Base-by-base conservation (phyloP, 179 eudicot genomes). In the Corrigiola litoralis region DNA sequence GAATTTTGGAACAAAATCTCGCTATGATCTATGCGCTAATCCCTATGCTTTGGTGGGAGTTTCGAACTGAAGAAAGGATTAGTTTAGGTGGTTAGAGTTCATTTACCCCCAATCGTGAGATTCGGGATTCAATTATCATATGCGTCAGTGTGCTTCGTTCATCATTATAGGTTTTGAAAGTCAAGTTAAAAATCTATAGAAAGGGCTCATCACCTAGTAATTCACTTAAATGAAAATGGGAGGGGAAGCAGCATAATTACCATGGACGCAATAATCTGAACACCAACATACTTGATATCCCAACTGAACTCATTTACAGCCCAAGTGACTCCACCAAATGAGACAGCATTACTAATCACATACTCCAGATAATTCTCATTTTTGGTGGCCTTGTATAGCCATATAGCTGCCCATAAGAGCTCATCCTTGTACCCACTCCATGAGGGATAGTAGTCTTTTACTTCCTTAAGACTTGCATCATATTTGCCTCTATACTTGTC, bases 211-310 rank as follows among this genome's bases (percentile, higher is more conserved):
- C n/a, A n/a, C n/a, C n/a, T n/a, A n/a, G n/a, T n/a, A n/a, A n/a
- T n/a, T n/a, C n/a, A n/a, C n/a, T n/a, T n/a, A 38, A 58, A 47
- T 18, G 49, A 5, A 18, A 28, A 21, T 48, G 25, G 3, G 23
- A 48, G 34, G 12, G 17, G 18, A 32, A 18, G 6, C 10, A 17
- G 20, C 4, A 21, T 25, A 24, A 6, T 66, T 85, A 87, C 95
- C 90, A 68, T 74, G 31, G 97, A 68, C 40, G 88, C 94, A 32
- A 91, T 54, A 56, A 87, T 61, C 60, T 91, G 96, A 49, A 86
- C 49, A 10, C 94, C 97, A 58, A 87, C 90, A 58, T 66, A 88
- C 72, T 91, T 91, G 53, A 88, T 77, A 70, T 91, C 97, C 97
- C 97, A 91, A 69, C 96, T 83, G 49, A 91, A 91, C 73, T 91